phyloP scores from a whole-genome alignment of 768 basidiomycete genomes.

The Epithele typhae region DNA sequence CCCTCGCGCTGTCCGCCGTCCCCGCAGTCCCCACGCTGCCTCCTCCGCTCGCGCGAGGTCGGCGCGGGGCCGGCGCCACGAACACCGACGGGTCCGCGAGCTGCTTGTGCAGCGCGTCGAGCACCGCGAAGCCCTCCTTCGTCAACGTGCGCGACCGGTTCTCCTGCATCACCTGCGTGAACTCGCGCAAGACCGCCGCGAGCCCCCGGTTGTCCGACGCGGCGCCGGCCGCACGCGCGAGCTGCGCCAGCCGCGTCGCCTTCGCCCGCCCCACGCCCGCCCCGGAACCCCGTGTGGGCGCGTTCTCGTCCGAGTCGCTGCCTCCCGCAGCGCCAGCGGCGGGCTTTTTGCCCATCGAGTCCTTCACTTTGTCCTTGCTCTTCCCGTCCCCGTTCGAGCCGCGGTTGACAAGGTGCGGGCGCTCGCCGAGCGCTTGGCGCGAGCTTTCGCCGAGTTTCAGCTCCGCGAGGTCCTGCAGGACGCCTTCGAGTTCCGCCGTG shows the following conservation, averaged over 20 bases:
- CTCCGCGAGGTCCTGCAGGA: constrained; percentile 56
- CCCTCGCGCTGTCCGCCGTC: constrained; percentile 35
- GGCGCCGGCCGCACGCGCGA: constrained; percentile 38
- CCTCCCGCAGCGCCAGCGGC: constrained; percentile 36
- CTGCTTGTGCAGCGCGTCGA: constrained; percentile 68
- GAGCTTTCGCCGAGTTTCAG: constrained; percentile 48
- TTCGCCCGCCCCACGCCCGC: constrained; percentile 37
- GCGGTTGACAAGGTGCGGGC: constrained; percentile 37
- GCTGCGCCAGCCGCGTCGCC: constrained; percentile 45
- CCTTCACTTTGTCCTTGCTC: constrained; percentile 5
- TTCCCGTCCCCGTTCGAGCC: constrained; percentile 27
- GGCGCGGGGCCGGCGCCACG: constrained; percentile 39
- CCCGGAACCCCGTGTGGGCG: constrained; percentile 22
- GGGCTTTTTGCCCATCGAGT: constrained; percentile 15
- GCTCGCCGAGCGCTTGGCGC: constrained; percentile 45
- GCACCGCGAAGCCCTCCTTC: constrained; percentile 65
- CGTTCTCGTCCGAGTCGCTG: constrained; percentile 22
- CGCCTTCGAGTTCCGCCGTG: constrained; percentile 46
- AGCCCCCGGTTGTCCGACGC: constrained; percentile 56
- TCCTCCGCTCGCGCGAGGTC: constrained; percentile 11
- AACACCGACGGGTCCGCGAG: constrained; percentile 65
- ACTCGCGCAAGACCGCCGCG: constrained; percentile 51
- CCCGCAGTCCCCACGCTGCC: constrained; percentile 25
- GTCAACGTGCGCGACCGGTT: constrained; percentile 65
- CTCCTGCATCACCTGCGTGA: constrained; percentile 56